Evolutionary conservation across 2,329 filamentous ascomycete species (phyloP).

Genomic region (Phialemonium atrogriseum): DNA sequence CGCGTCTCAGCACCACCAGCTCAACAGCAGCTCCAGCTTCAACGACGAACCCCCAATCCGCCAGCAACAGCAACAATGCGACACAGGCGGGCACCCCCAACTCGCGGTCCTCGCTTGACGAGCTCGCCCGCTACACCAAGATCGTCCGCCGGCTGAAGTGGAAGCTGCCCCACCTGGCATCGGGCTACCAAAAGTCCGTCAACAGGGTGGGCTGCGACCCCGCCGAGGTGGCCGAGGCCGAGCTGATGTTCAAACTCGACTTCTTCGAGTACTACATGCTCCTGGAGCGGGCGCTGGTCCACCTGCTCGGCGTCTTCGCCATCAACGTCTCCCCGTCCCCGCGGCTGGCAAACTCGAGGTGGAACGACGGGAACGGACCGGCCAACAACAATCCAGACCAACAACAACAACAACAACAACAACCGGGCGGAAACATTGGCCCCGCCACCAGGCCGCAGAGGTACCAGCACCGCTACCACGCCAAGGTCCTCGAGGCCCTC

Average conservation of each 20-base stretch:
- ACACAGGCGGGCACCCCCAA: neutral
- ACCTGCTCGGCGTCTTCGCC: conserved; percentile 56
- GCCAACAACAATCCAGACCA: too few species aligned
- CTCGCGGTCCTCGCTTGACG: neutral
- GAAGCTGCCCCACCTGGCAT: conserved; percentile 54
- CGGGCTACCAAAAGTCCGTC: conserved; percentile 44
- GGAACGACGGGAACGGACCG: too few species aligned
- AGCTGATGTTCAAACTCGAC: conserved; percentile 69
- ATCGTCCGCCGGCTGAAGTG: conserved; percentile 49
- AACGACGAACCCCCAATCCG: neutral
- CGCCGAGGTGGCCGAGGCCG: conserved; percentile 34
- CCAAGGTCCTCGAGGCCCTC: conserved; percentile 58
- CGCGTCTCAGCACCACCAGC: neutral
- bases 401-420: conserved; percentile 2
- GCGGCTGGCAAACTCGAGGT: too few species aligned
- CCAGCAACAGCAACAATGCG: neutral
- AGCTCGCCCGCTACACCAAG: conserved; percentile 23
- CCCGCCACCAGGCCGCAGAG: neutral
- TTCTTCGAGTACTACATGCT: conserved; percentile 71
- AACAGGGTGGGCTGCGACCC: conserved; percentile 26
- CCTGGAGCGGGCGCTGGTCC: conserved; percentile 62
- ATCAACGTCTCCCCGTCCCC: conserved; percentile 35
- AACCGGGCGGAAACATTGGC: conserved; percentile 3
- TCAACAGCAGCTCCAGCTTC: neutral
- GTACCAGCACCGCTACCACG: conserved; percentile 47